A percentile compares a stretch with the other conserved stretches of the same genome.
phyloP scores from a whole-genome alignment of 495 filamentous ascomycete genomes.

The Aspergillus egyptiacus region DNA sequence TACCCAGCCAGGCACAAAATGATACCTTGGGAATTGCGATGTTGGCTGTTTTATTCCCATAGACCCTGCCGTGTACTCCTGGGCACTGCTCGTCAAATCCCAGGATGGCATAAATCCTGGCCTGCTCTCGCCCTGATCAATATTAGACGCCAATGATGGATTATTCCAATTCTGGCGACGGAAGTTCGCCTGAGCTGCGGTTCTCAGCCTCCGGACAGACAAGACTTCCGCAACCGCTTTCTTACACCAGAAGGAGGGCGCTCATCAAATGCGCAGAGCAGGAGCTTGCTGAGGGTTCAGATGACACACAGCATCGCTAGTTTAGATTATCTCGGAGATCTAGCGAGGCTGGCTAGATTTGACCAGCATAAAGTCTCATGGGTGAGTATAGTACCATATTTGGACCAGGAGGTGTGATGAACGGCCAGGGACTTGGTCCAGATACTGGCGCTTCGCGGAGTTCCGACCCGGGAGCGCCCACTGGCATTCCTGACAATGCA shows the following conservation, averaged over 20 bases:
- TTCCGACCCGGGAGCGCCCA: no score
- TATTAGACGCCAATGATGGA: background rate
- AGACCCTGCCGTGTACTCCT: background rate
- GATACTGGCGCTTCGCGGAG: no score
- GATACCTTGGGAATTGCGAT: background rate
- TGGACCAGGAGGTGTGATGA: no score
- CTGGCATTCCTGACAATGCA: no score
- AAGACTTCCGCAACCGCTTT: background rate
- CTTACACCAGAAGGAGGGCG: background rate
- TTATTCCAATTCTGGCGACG: background rate
- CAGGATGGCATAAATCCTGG: background rate
- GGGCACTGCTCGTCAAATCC: background rate
- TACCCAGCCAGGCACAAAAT: background rate
- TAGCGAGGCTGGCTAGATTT: no score
- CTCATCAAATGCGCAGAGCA: background rate
- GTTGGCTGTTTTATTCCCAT: background rate
- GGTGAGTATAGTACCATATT: no score
- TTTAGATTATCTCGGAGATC: no score
- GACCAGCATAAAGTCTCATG: no score
- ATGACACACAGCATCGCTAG: no score
- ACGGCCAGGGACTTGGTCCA: no score
- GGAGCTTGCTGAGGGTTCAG: background rate
- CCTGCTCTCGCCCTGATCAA: background rate
- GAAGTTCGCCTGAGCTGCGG: background rate
- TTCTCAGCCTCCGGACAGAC: background rate